Evolutionary conservation across 345 rosid genomes (phyloP).

Genomic region (Eutrema japonicum): DNA sequence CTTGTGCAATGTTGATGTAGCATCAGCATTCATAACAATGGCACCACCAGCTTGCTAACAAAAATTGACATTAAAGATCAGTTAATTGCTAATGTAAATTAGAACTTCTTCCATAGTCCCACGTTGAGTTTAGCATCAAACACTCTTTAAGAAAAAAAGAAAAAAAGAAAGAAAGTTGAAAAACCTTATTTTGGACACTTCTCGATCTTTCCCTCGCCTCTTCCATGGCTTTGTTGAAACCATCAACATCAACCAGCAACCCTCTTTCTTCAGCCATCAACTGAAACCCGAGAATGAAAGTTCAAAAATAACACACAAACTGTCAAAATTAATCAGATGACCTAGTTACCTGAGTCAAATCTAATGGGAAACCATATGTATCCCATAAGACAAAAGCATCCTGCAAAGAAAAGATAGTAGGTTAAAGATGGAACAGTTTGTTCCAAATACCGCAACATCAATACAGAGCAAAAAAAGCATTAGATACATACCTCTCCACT

Average conservation of each 20-base stretch:
- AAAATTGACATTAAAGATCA: slow-evolving; percentile 23
- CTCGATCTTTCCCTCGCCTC: slow-evolving; percentile 96
- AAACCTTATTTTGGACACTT: slow-evolving; percentile 85
- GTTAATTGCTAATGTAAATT: neutral
- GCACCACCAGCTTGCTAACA: slow-evolving; percentile 88
- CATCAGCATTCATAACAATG: slow-evolving; percentile 91
- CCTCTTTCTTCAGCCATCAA: slow-evolving; percentile 97
- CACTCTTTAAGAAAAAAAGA: neutral
- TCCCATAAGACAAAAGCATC: slow-evolving; percentile 98
- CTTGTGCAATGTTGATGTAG: slow-evolving; percentile 79
- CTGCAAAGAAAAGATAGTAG: slow-evolving; percentile 50
- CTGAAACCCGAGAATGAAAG: slow-evolving; percentile 45
- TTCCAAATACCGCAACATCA: slow-evolving; percentile 10
- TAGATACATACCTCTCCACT: slow-evolving; percentile 70
- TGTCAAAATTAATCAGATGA: neutral
- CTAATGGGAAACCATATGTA: slow-evolving; percentile 94
- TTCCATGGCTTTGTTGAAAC: slow-evolving; percentile 81
- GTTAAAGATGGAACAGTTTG: slow-evolving; percentile 14
- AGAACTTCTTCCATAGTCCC: neutral
- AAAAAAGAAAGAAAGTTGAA: neutral
- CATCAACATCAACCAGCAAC: slow-evolving; percentile 76
- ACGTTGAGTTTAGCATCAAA: slow-evolving; percentile 11
- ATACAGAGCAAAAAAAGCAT: slow-evolving; percentile 5
- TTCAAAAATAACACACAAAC: slow-evolving; percentile 31
- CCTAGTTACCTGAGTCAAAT: slow-evolving; percentile 85